phyloP scores from a whole-genome alignment of 495 filamentous ascomycete genomes.

The Lophiotrema nucula region DNA sequence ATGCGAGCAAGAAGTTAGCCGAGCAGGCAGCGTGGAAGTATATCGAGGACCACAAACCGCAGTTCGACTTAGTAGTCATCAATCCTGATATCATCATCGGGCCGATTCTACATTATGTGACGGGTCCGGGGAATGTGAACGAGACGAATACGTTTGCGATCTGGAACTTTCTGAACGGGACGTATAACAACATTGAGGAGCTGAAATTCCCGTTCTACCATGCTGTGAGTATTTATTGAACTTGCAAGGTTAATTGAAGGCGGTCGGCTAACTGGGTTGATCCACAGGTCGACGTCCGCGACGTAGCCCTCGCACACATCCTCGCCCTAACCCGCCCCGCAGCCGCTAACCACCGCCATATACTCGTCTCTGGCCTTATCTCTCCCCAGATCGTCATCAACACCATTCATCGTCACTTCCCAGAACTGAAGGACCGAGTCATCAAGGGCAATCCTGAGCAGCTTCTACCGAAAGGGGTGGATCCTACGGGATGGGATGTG shows the following conservation, averaged over 20 bases:
- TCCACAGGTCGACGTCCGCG: constrained; percentile 43
- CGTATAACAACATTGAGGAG: constrained; percentile 32
- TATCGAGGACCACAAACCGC: constrained; percentile 38
- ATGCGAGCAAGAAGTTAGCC: constrained; percentile 41
- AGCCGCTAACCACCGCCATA: constrained; percentile 39
- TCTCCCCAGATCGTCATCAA: constrained; percentile 43
- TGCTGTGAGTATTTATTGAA: constrained; percentile 4
- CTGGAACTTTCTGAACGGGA: constrained; percentile 41
- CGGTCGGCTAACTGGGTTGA: no score
- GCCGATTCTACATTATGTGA: constrained; percentile 40
- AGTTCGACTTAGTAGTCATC: constrained; percentile 43
- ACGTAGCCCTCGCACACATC: constrained; percentile 44
- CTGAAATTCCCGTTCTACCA: constrained; percentile 39
- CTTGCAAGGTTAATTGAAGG: no score
- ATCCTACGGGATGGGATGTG: constrained; percentile 41
- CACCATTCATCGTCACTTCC: constrained; percentile 36
- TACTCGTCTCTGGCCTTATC: constrained; percentile 40
- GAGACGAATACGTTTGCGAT: constrained; percentile 41
- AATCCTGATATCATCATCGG: constrained; percentile 43
- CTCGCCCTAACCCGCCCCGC: constrained; percentile 36
- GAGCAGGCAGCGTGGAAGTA: constrained; percentile 46
- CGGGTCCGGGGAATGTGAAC: constrained; percentile 34
- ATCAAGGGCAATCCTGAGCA: constrained; percentile 37
- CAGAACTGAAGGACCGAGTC: constrained; percentile 23
- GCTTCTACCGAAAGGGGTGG: constrained; percentile 32